Percentiles rank a stretch among this genome's conserved stretches.
Conservation (phyloP, 345 rosid species). For the Kernera saxatilis region DNA sequence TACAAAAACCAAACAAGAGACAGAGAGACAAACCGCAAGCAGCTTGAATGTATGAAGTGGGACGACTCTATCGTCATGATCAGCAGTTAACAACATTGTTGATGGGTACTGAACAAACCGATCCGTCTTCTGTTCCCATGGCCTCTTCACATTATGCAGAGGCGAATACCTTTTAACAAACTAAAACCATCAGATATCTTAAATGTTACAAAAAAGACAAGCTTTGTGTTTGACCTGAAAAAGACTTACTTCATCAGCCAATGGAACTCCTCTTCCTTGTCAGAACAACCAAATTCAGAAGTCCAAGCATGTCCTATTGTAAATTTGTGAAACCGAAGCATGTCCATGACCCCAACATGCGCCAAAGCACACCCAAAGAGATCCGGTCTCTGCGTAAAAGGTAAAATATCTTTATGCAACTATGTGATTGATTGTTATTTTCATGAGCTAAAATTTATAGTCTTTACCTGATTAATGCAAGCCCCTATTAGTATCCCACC, state of each 20-base stretch:
- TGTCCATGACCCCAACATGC: slow-evolving; percentile 99
- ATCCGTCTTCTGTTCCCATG: slow-evolving; percentile 62
- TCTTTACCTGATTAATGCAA: slow-evolving; percentile 85
- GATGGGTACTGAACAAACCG: slow-evolving; percentile 62
- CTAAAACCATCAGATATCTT: neutral
- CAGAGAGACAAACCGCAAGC: slow-evolving; percentile 60
- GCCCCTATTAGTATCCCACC: slow-evolving; percentile 95
- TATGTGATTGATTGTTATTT: neutral
- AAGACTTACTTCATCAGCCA: slow-evolving; percentile 83
- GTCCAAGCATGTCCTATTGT: slow-evolving; percentile 99
- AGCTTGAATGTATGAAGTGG: slow-evolving; percentile 81
- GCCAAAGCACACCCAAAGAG: slow-evolving; percentile 98
- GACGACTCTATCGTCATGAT: slow-evolving; percentile 92
- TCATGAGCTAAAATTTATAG: neutral
- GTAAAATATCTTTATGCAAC: neutral
- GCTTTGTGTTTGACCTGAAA: neutral
- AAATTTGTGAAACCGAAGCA: slow-evolving; percentile 92
- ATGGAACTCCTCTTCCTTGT: slow-evolving; percentile 79
- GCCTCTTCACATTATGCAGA: slow-evolving; percentile 87
- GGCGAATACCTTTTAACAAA: slow-evolving; percentile 69
- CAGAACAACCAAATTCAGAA: slow-evolving; percentile 83
- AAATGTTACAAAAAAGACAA: neutral
- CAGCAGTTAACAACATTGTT: slow-evolving; percentile 92
- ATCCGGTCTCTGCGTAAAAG: slow-evolving; percentile 72
- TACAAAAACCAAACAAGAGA: slow-evolving; percentile 4